Percentiles rank a stretch among this genome's conserved stretches.
These are phyloP conservation scores for Suillus brevipes DNA, from an alignment of 768 basidiomycete species.

Conservation along the genomic window DNA sequence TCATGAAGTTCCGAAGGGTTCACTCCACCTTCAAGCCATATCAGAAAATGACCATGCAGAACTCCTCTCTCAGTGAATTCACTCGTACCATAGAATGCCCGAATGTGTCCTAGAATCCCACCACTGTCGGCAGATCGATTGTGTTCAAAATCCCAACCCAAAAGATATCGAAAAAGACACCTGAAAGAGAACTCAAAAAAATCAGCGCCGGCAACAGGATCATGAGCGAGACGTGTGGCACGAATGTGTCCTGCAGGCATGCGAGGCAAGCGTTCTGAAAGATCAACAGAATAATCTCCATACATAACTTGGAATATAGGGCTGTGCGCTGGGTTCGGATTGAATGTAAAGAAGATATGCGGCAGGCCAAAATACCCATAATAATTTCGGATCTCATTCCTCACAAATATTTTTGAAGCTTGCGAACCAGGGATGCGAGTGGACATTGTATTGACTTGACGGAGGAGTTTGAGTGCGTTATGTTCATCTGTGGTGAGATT, in stretches of 20 bases:
- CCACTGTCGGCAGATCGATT: constrained; percentile 15
- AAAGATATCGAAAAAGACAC: constrained; percentile 26
- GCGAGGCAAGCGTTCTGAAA: neutral
- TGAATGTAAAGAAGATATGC: constrained; percentile 29
- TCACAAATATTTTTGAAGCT: constrained; percentile 24
- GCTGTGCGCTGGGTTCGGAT: constrained; percentile 22
- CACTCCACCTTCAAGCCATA: constrained; percentile 30
- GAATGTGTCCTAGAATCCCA: constrained; percentile 31
- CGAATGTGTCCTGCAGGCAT: neutral
- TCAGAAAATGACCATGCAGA: constrained; percentile 35
- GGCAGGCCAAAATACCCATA: constrained; percentile 31
- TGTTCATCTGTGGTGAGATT: constrained; percentile 18
- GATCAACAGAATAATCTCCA: neutral
- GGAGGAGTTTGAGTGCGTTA: constrained; percentile 23
- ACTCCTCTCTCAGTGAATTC: constrained; percentile 29
- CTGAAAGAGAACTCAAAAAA: constrained; percentile 23
- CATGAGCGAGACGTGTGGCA: neutral
- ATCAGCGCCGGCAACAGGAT: neutral
- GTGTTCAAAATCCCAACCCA: constrained; percentile 29
- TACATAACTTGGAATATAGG: constrained; percentile 23
- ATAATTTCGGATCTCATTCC: constrained; percentile 29
- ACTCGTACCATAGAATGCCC: constrained; percentile 31
- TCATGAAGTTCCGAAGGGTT: constrained; percentile 36
- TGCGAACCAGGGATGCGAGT: constrained; percentile 33
- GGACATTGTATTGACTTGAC: constrained; percentile 31